Evolutionary conservation across 495 filamentous ascomycete species (phyloP).

Genomic region (Podospora appendiculata): DNA sequence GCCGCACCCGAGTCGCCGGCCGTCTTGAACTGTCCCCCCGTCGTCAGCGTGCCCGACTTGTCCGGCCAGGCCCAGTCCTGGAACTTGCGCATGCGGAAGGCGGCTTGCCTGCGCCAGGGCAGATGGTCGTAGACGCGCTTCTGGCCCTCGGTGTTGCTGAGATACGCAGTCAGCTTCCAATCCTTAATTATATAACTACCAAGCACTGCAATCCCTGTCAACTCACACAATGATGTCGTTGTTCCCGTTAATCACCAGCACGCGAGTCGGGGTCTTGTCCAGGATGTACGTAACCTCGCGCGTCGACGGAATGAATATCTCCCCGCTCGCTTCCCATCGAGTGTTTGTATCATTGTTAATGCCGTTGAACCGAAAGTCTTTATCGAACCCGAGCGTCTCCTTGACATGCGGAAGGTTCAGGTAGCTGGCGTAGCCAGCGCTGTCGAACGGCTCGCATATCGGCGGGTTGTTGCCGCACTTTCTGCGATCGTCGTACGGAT

Average conservation of each 20-base stretch:
- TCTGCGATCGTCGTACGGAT: conserved; percentile 1
- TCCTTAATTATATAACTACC: not conserved
- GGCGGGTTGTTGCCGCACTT: not conserved
- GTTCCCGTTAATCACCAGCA: conserved; percentile 3
- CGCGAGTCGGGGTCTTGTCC: not conserved
- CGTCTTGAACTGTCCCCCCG: not conserved
- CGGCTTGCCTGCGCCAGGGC: not conserved
- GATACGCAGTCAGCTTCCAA: not conserved
- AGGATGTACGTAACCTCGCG: not conserved
- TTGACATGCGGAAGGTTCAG: not conserved
- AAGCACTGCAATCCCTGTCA: no score
- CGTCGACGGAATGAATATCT: not conserved
- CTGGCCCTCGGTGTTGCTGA: conserved; percentile 3
- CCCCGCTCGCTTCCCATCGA: not conserved
- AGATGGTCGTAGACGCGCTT: conserved; percentile 1
- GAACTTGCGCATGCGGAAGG: not conserved
- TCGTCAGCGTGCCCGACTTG: not conserved
- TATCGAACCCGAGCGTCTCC: not conserved
- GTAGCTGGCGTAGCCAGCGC: not conserved
- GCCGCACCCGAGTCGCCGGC: not conserved
- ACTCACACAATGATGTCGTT: conserved; percentile 1
- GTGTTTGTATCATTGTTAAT: not conserved
- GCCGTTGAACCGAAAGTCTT: not conserved
- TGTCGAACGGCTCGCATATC: not conserved
- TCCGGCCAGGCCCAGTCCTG: not conserved